Conservation (phyloP, 2,329 filamentous ascomycete genomes). For the Apiospora arundinis region DNA sequence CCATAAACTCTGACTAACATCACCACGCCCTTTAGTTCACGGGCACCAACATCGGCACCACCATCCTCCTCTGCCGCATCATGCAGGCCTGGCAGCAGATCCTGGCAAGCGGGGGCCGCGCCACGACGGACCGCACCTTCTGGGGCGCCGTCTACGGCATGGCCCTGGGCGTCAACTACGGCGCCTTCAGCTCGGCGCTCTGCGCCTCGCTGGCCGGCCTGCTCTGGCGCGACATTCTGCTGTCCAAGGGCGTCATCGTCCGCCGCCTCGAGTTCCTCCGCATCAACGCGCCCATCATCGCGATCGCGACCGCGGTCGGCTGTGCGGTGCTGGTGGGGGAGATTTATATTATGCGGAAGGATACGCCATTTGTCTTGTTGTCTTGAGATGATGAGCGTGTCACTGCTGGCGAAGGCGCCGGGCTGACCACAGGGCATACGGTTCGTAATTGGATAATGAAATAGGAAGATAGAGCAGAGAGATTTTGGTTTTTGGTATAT, state of each 20-base stretch:
- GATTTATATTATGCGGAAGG: slow-evolving; percentile 57
- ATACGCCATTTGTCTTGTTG: neutral
- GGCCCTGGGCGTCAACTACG: slow-evolving; percentile 77
- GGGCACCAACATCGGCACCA: slow-evolving; percentile 78
- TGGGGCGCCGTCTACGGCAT: slow-evolving; percentile 78
- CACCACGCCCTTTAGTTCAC: slow-evolving; percentile 62
- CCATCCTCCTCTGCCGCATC: slow-evolving; percentile 73
- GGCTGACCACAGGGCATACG: too few relatives aligned
- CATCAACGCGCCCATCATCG: slow-evolving; percentile 74
- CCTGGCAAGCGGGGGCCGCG: slow-evolving; percentile 48
- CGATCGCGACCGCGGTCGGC: slow-evolving; percentile 69
- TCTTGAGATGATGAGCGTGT: neutral
- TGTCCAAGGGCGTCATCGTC: slow-evolving; percentile 71
- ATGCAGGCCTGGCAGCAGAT: slow-evolving; percentile 73
- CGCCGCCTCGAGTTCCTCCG: slow-evolving; percentile 68
- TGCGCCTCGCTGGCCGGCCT: slow-evolving; percentile 75
- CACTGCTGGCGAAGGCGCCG: too few relatives aligned
- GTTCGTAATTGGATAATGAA: too few relatives aligned
- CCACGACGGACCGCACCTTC: slow-evolving; percentile 69
- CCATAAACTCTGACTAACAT: neutral
- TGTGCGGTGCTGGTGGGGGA: slow-evolving; percentile 61
- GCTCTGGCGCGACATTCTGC: slow-evolving; percentile 74
- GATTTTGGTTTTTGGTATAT: too few relatives aligned
- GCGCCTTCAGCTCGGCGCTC: slow-evolving; percentile 75
- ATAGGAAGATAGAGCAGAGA: too few relatives aligned